Base-by-base conservation (phyloP, 2,329 filamentous ascomycete species). In the Cladophialophora carrionii region DNA sequence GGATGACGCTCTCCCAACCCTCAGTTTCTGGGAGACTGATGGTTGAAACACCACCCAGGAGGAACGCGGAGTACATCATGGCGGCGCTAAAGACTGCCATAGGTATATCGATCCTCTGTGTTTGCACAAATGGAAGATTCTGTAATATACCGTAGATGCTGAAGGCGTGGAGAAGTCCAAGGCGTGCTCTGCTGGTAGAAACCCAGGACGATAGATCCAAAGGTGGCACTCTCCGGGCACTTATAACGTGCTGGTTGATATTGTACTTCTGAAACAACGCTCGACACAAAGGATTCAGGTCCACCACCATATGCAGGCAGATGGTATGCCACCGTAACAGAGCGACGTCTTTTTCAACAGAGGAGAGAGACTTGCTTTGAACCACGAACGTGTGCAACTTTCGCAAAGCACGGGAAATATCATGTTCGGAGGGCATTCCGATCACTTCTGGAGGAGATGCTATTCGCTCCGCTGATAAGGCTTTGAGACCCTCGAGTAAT, bases 101-200 rank as follows among this genome's bases (percentile, higher is more conserved):
- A 1, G 79, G 80, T 72, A 81, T 79, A 66, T 81, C 78, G 8
- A 80, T 76, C 0, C 77, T 77, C 65, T 81, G 79, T 2, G 79
- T 78, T 9, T 78, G 74, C 1, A 77, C 78, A 31, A 77, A 70
- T 1, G 79, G 79, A 7, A 81, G 67, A 62, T 80, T 76, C 61
- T 80, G 78, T 9, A 81, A 71, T 8, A 81, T 80, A 46, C 80
- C 76, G 63, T 81, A 79, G 20, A 81, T 81, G 0, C 78, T 77
- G 32, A 78, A 75, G 2, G 79, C 78, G 52, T 81, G 79, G 17
- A 81, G 68, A 2, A 81, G 70, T 2, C 78, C 76, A 29, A 77
- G 73, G 4, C 77, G 75, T 4, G 78, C 78, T 62, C 79, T 74
- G 43, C 76, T 72, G 0, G 75, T 77, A 12, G 70, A 71, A 1